A percentile compares a stretch with the other conserved stretches of the same genome.
Conservation (phyloP, 1,284 basidiomycete species). For the Rhodotorula sp. region DNA sequence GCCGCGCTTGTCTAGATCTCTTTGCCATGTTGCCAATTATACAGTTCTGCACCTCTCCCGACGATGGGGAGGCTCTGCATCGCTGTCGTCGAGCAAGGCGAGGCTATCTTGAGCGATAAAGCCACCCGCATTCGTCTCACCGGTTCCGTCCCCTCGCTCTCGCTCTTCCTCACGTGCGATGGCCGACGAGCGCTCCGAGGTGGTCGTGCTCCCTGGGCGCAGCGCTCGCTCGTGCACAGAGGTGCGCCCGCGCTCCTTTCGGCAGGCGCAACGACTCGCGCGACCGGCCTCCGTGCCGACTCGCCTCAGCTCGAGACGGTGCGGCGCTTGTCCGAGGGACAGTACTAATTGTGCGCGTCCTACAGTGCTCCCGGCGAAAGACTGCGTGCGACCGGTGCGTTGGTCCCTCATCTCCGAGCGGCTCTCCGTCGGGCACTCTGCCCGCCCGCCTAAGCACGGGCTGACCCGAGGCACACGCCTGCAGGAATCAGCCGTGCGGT, state of each 20-base stretch:
- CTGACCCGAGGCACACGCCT: not conserved
- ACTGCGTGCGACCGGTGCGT: constrained; percentile 9
- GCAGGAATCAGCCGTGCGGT: constrained; percentile 24
- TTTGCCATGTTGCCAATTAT: not conserved
- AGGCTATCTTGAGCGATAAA: not conserved
- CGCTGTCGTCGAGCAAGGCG: no score
- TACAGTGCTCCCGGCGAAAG: constrained; percentile 7
- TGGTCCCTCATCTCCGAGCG: not conserved
- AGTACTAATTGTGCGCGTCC: not conserved
- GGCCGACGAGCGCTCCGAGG: constrained; percentile 7
- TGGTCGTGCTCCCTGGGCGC: constrained; percentile 20
- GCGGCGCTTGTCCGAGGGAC: no score
- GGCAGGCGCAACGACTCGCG: not conserved
- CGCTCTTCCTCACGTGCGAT: not conserved
- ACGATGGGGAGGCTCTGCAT: no score
- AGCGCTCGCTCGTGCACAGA: constrained; percentile 10
- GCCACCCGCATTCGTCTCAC: no score
- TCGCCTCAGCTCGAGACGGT: not conserved
- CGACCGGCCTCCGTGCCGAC: not conserved
- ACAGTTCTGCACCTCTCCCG: not conserved
- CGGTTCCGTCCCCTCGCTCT: not conserved
- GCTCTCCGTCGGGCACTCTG: no score
- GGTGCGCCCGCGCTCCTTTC: not conserved
- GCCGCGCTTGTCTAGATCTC: not conserved
- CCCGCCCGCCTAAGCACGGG: not conserved